Evolutionary conservation across 176 grass and related monocot species (phyloP).

Genomic region (Dendrocalamus sinicus): DNA sequence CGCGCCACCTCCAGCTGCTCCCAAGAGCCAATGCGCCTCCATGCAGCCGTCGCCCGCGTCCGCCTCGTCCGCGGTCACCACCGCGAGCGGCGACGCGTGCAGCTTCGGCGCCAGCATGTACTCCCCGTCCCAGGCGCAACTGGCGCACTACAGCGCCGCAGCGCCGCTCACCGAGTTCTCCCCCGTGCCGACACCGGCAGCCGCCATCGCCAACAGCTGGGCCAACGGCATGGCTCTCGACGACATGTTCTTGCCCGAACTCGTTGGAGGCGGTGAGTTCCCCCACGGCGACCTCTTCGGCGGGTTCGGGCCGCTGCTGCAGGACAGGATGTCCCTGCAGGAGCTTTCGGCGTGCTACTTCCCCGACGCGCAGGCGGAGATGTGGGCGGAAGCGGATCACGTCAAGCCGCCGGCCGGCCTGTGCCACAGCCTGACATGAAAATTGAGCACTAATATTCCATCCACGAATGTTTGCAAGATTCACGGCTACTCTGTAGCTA

Average conservation of each 20-base stretch:
- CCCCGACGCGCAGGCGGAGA: slow-evolving; percentile 51
- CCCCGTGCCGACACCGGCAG: background rate
- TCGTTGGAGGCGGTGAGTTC: slow-evolving; percentile 43
- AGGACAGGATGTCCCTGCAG: slow-evolving; percentile 37
- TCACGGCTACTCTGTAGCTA: background rate
- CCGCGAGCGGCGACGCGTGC: slow-evolving; percentile 48
- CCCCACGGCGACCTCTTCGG: slow-evolving; percentile 42
- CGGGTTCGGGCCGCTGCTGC: slow-evolving; percentile 42
- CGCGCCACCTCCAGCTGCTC: background rate
- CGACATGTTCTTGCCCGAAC: slow-evolving; percentile 63
- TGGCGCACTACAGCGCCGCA: slow-evolving; percentile 36
- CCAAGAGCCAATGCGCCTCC: slow-evolving; percentile 44
- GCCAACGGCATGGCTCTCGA: slow-evolving; percentile 25
- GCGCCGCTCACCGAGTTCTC: slow-evolving; percentile 35
- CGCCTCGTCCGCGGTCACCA: slow-evolving; percentile 48
- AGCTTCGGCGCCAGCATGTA: slow-evolving; percentile 55
- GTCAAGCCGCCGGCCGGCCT: slow-evolving; percentile 49
- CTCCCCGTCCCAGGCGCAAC: slow-evolving; percentile 25
- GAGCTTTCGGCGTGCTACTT: slow-evolving; percentile 63
- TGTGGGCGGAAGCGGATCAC: slow-evolving; percentile 39
- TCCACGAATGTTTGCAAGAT: background rate
- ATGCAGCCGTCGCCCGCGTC: slow-evolving; percentile 54
- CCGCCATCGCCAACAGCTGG: background rate
- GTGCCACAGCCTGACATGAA: slow-evolving; percentile 61
- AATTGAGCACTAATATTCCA: background rate